Evolutionary conservation across 192 early-diverging fungal species (phyloP).

Genomic region (Backusella tarrabulga): DNA sequence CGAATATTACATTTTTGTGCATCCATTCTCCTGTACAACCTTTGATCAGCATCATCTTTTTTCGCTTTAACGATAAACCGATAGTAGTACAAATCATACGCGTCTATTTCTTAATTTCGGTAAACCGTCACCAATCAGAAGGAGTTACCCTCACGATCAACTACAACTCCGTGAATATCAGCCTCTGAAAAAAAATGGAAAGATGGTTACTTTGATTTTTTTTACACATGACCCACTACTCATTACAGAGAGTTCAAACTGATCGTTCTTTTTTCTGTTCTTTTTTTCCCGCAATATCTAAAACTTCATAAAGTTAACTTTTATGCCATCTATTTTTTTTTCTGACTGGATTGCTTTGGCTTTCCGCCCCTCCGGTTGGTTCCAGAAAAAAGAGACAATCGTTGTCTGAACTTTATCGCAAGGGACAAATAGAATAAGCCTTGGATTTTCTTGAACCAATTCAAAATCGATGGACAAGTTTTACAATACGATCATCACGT

Average conservation of each 20-base stretch:
- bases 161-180: neutral
- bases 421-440: neutral
- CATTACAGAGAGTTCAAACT: neutral
- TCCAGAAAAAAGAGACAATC: neutral
- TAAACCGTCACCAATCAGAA: neutral
- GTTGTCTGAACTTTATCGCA: neutral
- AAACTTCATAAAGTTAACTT: neutral
- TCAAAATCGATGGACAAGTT: neutral
- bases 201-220: neutral
- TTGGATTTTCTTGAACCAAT: neutral
- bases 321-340: neutral
- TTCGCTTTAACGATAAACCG: constrained; percentile 17
- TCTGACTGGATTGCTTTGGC: neutral
- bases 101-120: constrained; percentile 4
- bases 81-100: neutral
- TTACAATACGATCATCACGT: neutral
- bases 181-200: neutral
- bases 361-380: neutral
- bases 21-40: neutral
- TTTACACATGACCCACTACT: neutral
- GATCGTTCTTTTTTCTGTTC: neutral
- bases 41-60: neutral
- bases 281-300: neutral
- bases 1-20: constrained; percentile 1
- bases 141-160: neutral